These are phyloP conservation scores for Meredithiella fracta DNA, from an alignment of 2,329 filamentous ascomycete species.

Conservation along the genomic window DNA sequence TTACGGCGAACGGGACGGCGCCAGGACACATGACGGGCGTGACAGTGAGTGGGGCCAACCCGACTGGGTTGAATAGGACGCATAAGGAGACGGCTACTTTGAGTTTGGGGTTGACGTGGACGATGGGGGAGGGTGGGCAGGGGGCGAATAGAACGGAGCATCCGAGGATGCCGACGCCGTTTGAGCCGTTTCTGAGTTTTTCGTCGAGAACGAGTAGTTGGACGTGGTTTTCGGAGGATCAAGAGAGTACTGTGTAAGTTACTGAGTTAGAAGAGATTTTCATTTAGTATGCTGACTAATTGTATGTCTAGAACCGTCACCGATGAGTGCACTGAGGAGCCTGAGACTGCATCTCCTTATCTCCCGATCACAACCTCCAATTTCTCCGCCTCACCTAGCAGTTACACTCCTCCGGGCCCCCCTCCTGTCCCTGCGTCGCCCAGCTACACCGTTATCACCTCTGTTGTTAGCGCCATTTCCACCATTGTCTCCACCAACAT, in stretches of 20 bases:
- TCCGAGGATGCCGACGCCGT: neutral
- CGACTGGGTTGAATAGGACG: conserved; percentile 8
- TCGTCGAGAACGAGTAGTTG: neutral
- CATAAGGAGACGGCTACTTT: neutral
- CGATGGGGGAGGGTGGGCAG: neutral
- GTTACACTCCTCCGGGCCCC: neutral
- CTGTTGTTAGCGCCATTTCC: neutral
- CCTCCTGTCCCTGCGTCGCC: neutral
- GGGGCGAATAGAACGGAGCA: neutral
- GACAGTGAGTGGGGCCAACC: conserved; percentile 3
- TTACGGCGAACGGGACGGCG: neutral
- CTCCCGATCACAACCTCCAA: neutral
- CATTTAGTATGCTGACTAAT: neutral
- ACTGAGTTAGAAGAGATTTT: neutral
- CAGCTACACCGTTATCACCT: neutral
- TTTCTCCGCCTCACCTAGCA: neutral
- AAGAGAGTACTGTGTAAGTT: conserved; percentile 6
- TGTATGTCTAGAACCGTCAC: conserved; percentile 2
- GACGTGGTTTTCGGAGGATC: neutral
- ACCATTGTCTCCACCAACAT: neutral
- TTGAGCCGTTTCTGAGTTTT: conserved; percentile 2
- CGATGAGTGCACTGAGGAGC: conserved; percentile 2
- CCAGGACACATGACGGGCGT: neutral
- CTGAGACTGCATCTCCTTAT: neutral
- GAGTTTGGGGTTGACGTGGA: conserved; percentile 1